A percentile compares a stretch with the other conserved stretches of the same genome.
These are phyloP conservation scores for Tricholoma sp. DNA, from an alignment of 768 basidiomycete species.

Conservation along the genomic window DNA sequence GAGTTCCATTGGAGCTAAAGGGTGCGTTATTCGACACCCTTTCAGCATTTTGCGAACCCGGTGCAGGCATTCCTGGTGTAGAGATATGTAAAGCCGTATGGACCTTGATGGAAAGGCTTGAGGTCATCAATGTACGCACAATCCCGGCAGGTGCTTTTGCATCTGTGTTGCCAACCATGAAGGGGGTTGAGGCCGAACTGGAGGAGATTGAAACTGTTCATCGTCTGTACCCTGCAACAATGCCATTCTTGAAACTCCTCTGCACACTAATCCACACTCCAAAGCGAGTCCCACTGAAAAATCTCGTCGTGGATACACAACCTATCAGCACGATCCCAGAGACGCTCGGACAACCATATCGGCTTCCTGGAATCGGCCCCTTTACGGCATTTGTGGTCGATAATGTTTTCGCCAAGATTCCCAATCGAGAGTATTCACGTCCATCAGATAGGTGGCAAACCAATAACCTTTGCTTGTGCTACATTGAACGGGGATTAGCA, in stretches of 20 bases:
- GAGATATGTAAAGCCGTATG: constrained; percentile 83
- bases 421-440: constrained; percentile 66
- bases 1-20: constrained; percentile 87
- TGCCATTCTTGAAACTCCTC: constrained; percentile 81
- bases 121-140: constrained; percentile 73
- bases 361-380: constrained; percentile 74
- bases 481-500: constrained; percentile 78
- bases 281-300: constrained; percentile 60
- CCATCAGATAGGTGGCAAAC: constrained; percentile 82
- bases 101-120: constrained; percentile 78
- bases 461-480: constrained; percentile 79
- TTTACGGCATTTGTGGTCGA: constrained; percentile 87
- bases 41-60: constrained; percentile 78
- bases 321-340: constrained; percentile 76
- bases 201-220: constrained; percentile 81
- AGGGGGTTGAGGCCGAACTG: constrained; percentile 82
- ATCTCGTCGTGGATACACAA: constrained; percentile 52
- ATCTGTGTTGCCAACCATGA: constrained; percentile 48
- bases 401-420: constrained; percentile 77
- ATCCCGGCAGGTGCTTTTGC: constrained; percentile 34
- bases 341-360: constrained; percentile 71
- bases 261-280: constrained; percentile 80
- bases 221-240: constrained; percentile 81
- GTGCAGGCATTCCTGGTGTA: constrained; percentile 64
- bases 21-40: constrained; percentile 79